These are phyloP conservation scores for Otatea glauca DNA, from an alignment of 176 grass and related monocot genomes.

Conservation along the genomic window DNA sequence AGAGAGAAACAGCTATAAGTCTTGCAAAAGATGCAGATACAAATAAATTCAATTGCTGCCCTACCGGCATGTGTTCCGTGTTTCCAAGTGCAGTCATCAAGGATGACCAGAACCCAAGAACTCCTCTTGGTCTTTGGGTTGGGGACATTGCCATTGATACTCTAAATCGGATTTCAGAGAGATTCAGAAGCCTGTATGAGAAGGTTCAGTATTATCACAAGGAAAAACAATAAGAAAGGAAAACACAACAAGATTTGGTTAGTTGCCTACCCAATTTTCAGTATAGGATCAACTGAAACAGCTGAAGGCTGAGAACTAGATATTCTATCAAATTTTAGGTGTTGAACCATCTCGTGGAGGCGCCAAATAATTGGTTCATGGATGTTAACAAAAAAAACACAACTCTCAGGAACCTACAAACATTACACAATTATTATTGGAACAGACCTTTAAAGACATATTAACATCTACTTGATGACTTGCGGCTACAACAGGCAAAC, in stretches of 20 bases:
- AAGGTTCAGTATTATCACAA: slow-evolving; percentile 36
- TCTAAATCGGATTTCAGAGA: slow-evolving; percentile 92
- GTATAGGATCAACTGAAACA: slow-evolving; percentile 91
- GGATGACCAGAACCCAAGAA: slow-evolving; percentile 97
- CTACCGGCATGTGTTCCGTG: slow-evolving; percentile 99
- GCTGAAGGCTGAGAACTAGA: slow-evolving; percentile 65
- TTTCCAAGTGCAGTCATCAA: slow-evolving; percentile 99
- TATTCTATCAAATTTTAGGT: slow-evolving; percentile 75
- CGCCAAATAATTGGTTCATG: slow-evolving; percentile 97
- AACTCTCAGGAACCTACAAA: slow-evolving; percentile 82
- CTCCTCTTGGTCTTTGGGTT: slow-evolving; percentile 92
- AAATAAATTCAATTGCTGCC: slow-evolving; percentile 32
- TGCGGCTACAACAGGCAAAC: background rate
- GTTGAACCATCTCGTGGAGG: slow-evolving; percentile 91
- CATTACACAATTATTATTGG: slow-evolving; percentile 20
- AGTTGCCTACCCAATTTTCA: slow-evolving; percentile 88
- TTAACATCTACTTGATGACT: background rate
- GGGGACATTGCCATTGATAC: slow-evolving; percentile 99
- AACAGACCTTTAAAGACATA: background rate
- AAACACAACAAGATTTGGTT: background rate
- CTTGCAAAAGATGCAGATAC: background rate
- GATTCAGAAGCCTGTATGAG: slow-evolving; percentile 74
- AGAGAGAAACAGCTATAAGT: slow-evolving; percentile 14
- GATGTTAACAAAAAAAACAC: slow-evolving; percentile 89
- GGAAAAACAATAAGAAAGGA: background rate